Conservation (phyloP, 495 filamentous ascomycete genomes). For the Aspergillus sclerotiicarbonarius region DNA sequence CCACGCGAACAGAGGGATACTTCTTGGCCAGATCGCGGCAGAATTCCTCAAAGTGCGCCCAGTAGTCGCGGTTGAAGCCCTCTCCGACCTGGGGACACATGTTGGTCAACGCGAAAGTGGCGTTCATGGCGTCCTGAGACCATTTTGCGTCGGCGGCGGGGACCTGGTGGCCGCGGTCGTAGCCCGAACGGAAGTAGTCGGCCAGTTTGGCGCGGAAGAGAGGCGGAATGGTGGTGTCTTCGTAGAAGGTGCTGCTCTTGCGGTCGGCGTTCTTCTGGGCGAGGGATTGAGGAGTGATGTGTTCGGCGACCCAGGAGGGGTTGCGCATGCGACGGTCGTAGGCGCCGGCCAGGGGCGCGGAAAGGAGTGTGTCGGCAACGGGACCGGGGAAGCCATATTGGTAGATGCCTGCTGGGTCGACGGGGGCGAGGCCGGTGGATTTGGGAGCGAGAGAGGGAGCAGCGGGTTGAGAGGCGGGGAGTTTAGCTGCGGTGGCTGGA, state of each 20-base stretch:
- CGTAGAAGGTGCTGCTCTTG: conserved; percentile 75
- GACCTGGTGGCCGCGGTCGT: conserved; percentile 75
- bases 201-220: conserved; percentile 86
- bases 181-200: conserved; percentile 90
- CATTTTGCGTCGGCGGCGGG: conserved; percentile 96
- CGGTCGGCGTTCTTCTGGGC: conserved; percentile 73
- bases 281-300: conserved; percentile 91
- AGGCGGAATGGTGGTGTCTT: conserved; percentile 75
- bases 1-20: conserved; percentile 88
- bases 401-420: conserved; percentile 86
- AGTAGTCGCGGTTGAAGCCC: conserved; percentile 98
- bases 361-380: conserved; percentile 72
- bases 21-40: conserved; percentile 74
- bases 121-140: conserved; percentile 90
- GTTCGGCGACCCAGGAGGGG: conserved; percentile 92
- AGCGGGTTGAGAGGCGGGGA: conserved; percentile 31
- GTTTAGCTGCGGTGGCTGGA: background rate
- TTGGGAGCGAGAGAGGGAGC: conserved; percentile 41
- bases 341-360: conserved; percentile 72
- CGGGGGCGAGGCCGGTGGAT: conserved; percentile 44
- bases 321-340: conserved; percentile 92
- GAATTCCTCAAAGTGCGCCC: conserved; percentile 98
- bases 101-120: conserved; percentile 86
- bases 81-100: conserved; percentile 98
- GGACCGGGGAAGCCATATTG: conserved; percentile 98